Conservation (phyloP, 2,329 filamentous ascomycete species). For the Fusarium xylarioides region DNA sequence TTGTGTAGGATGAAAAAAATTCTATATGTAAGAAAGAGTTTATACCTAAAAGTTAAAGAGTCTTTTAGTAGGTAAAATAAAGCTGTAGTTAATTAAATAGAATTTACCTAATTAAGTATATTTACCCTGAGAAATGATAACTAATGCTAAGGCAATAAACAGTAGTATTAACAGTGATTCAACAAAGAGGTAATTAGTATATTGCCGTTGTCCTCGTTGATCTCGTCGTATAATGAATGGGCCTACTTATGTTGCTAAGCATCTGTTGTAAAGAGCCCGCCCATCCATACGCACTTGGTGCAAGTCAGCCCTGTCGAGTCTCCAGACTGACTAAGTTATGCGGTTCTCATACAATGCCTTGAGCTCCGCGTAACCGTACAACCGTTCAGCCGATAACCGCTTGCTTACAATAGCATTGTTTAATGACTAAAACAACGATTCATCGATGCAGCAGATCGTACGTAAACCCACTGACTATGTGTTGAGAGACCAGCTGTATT, state of each 20-base stretch:
- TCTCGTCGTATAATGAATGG: no score
- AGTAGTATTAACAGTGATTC: no score
- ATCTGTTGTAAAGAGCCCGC: background rate
- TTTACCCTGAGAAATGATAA: no score
- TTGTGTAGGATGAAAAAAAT: no score
- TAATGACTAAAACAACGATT: conserved; percentile 15
- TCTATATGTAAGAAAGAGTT: no score
- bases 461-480: background rate
- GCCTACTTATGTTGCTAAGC: background rate
- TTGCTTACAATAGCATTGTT: conserved; percentile 22
- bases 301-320: background rate
- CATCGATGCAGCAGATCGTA: background rate
- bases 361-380: background rate
- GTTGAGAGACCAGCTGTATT: background rate
- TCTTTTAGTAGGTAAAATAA: no score
- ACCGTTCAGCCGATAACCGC: background rate
- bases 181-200: background rate
- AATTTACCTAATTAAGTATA: no score
- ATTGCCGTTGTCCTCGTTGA: background rate
- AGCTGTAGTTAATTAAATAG: no score
- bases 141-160: no score
- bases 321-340: background rate
- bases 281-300: no score
- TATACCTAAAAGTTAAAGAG: no score
- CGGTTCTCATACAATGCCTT: background rate